A percentile compares a stretch with the other conserved stretches of the same genome.
phyloP scores from a whole-genome alignment of 2,329 filamentous ascomycete genomes.

The Fusarium sulawesiense region DNA sequence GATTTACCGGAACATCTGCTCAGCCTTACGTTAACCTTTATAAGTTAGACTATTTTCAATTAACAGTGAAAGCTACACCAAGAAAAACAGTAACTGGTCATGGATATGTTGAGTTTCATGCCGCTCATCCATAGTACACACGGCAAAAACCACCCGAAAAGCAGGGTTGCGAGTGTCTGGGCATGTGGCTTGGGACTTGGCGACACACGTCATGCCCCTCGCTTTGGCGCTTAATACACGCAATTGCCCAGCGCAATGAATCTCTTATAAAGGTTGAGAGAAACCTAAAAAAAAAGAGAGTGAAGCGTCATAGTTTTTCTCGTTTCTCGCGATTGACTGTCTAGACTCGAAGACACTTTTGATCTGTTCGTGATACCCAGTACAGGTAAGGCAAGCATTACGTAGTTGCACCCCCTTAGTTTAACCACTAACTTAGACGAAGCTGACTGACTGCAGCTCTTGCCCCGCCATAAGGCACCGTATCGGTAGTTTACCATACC shows the following conservation, averaged over 20 bases:
- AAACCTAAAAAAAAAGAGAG: neutral
- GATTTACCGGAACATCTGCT: neutral
- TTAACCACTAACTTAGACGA: conserved; percentile 7
- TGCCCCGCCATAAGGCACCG: conserved; percentile 36
- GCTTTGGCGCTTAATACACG: conserved; percentile 39
- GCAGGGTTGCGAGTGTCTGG: conserved; percentile 45
- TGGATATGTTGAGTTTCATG: conserved; percentile 16
- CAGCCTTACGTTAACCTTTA: conserved; percentile 11
- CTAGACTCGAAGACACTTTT: neutral
- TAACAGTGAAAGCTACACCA: neutral
- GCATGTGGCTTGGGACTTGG: conserved; percentile 49
- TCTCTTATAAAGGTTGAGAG: conserved; percentile 23
- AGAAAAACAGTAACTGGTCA: neutral
- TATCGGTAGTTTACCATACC: conserved; percentile 12
- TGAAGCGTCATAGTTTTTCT: neutral
- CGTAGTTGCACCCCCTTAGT: conserved; percentile 29
- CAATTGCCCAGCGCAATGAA: conserved; percentile 23
- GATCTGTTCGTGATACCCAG: conserved; percentile 20
- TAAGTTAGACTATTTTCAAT: neutral
- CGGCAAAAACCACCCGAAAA: conserved; percentile 42
- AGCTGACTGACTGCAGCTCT: conserved; percentile 37
- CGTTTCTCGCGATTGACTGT: neutral
- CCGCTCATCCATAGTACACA: conserved; percentile 18
- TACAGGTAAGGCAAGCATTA: conserved; percentile 13
- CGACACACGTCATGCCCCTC: conserved; percentile 49